Evolutionary conservation across 306 rosid species (phyloP).

Genomic region (Sechiopsis laciniata): DNA sequence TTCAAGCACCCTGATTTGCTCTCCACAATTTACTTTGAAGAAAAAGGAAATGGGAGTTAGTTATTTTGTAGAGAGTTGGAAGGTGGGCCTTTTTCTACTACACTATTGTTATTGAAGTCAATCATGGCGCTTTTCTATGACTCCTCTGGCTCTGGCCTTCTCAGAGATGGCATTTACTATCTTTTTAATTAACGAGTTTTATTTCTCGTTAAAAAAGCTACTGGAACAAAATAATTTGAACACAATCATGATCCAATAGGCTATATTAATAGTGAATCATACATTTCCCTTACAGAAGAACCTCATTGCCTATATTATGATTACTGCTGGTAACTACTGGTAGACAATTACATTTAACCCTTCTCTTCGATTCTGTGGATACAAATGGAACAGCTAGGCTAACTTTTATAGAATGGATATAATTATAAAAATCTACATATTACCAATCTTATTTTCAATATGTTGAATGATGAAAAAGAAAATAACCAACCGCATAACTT

Average conservation of each 20-base stretch:
- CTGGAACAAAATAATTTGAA: background rate
- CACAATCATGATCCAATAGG: background rate
- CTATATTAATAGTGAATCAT: slow-evolving; percentile 2
- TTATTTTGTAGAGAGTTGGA: background rate
- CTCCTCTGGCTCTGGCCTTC: slow-evolving; percentile 11
- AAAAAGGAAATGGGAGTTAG: background rate
- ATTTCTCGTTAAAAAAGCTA: background rate
- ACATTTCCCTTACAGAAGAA: background rate
- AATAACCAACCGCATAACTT: background rate
- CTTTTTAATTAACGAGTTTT: background rate
- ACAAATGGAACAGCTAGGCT: background rate
- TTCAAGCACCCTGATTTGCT: slow-evolving; percentile 14
- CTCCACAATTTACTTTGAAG: background rate
- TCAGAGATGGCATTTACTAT: background rate
- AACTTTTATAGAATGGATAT: background rate
- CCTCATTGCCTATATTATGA: slow-evolving; percentile 2
- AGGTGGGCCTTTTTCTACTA: background rate
- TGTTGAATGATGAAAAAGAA: background rate
- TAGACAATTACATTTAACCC: background rate
- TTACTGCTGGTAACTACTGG: background rate
- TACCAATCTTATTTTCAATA: background rate
- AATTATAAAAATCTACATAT: background rate
- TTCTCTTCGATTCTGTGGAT: background rate
- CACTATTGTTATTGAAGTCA: background rate
- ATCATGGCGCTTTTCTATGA: background rate